phyloP scores from a whole-genome alignment of 805 yeast species.

The Kluyveromyces dobzhanskii region DNA sequence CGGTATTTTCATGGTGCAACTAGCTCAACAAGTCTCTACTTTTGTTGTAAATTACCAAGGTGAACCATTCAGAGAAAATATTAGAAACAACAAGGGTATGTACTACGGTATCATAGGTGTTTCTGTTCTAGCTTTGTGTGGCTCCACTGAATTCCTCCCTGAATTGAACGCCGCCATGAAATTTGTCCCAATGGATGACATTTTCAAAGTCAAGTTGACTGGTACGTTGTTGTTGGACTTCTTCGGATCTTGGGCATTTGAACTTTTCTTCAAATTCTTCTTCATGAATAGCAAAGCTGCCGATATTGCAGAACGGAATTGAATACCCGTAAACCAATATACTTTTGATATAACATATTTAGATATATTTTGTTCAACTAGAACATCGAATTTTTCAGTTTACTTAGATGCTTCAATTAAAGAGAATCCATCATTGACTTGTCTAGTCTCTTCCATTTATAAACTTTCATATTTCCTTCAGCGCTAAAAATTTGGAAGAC shows the following conservation, averaged over 20 bases:
- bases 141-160: conserved; percentile 91
- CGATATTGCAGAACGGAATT: conserved; percentile 59
- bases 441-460: conserved; percentile 20
- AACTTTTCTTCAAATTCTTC: conserved; percentile 68
- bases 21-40: conserved; percentile 95
- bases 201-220: conserved; percentile 74
- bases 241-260: conserved; percentile 68
- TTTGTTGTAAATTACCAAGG: conserved; percentile 98
- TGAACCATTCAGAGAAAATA: conserved; percentile 88
- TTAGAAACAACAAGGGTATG: conserved; percentile 91
- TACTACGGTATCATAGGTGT: conserved; percentile 91
- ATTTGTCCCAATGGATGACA: conserved; percentile 74
- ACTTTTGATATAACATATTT: background rate
- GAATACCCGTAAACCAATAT: background rate
- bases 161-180: conserved; percentile 88
- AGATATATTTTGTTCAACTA: too few relatives aligned
- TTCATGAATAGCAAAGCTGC: conserved; percentile 90
- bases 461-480: conserved; percentile 25
- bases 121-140: conserved; percentile 77
- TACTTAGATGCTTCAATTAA: background rate
- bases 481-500: conserved; percentile 13
- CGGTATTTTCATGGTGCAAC: conserved; percentile 87
- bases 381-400: too few relatives aligned
- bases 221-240: conserved; percentile 66
- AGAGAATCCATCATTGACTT: conserved; percentile 5